Percentiles rank a stretch among this genome's conserved stretches.
Conservation (phyloP, 495 filamentous ascomycete species). For the Staphylotrichum longicolle region DNA sequence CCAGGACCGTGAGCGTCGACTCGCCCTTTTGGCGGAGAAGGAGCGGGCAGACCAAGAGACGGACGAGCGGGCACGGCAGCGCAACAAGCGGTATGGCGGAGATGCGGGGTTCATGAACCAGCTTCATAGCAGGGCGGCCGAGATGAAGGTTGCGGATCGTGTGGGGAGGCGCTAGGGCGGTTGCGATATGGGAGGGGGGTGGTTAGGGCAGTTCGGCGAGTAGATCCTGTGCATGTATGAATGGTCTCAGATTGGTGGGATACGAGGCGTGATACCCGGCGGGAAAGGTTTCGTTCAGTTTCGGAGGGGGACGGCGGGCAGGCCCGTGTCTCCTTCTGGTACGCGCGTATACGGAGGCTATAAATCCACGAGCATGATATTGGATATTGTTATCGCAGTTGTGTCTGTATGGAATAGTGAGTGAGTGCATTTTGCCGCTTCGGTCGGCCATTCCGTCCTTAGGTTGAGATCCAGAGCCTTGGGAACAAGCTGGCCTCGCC, state of each 20-base stretch:
- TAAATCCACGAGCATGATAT: background rate
- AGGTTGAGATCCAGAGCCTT: background rate
- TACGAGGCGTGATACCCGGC: conserved; percentile 11
- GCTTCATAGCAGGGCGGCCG: conserved; percentile 57
- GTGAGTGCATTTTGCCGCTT: background rate
- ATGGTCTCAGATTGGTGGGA: conserved; percentile 2
- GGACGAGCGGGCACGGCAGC: conserved; percentile 59
- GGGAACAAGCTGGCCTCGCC: background rate
- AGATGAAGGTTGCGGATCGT: conserved; percentile 51
- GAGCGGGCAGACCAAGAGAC: conserved; percentile 63
- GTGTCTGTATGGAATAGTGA: too few species aligned
- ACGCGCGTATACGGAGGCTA: background rate
- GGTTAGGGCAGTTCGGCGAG: too few species aligned
- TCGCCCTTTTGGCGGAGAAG: conserved; percentile 62
- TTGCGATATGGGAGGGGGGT: too few species aligned
- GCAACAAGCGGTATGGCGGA: conserved; percentile 58
- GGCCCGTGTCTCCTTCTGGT: background rate
- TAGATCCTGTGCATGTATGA: background rate
- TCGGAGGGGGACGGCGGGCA: background rate
- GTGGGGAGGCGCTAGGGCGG: conserved; percentile 21
- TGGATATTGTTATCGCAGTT: background rate
- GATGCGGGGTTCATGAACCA: conserved; percentile 60
- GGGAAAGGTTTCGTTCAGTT: background rate
- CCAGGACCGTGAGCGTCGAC: conserved; percentile 64
- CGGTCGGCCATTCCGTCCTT: background rate